Evolutionary conservation across 768 basidiomycete species (phyloP), one percentile per base, ranked within the genome.

Genomic region (Mycena belliarum): DNA sequence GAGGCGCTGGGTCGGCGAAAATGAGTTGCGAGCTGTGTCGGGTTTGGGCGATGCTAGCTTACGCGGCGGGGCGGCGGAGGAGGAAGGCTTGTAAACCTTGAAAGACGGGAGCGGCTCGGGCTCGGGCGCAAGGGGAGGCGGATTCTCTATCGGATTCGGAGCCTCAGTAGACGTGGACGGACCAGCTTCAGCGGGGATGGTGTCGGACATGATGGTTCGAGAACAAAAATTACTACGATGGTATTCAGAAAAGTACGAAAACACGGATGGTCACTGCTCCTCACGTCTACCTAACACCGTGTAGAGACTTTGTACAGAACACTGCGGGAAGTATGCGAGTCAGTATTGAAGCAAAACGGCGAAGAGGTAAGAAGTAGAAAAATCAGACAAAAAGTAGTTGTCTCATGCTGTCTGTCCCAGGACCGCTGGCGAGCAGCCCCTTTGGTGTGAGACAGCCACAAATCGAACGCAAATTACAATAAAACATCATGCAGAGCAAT

Each of bases 381-480:
- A 63, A 67, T 86, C 85, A 87, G 85, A 74, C 68, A 56, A 71
- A 57, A 69, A 68, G 51, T 69, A 69, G 66, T 82, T 85, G 87
- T 91, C 89, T 90, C 89, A 91, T 82, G 72, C 68, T 80, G 77
- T 72, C 72, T 67, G 65, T 78, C 82, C 79, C 88, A 88, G 87
- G 83, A 78, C 74, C 76, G 82, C 86, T 76, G 89, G 89, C 89
- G 77, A 78, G 85, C 82, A 78, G 75, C 74, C 84, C 88, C 82
- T 90, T 89, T 87, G 83, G 80, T 75, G 65, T 79, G 77, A 76
- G 78, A 76, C 70, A 69, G 71, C 73, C 70, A 77, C 70, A 74
- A 68, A 73, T 91, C 89, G 88, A 91, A 91, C 89, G 89, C 89
- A 91, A 91, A 91, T 91, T 91, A 91, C 89, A 75, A 78, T 64